Evolutionary conservation across 352 stramenopile genomes (phyloP).

Genomic region (Globisporangium alternatum): DNA sequence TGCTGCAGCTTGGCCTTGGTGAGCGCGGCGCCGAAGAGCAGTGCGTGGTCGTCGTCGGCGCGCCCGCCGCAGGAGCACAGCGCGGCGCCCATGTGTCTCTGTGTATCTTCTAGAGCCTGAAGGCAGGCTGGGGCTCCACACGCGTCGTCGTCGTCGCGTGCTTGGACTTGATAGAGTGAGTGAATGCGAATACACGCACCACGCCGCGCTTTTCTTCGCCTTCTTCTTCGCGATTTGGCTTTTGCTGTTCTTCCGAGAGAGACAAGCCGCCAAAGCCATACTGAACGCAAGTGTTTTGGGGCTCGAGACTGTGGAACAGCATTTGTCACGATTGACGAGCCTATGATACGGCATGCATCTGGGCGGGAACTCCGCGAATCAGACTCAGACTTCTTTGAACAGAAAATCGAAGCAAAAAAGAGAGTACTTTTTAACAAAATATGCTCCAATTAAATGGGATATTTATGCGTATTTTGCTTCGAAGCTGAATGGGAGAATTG

Average conservation of each 20-base stretch:
- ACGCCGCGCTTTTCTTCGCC: slow-evolving; percentile 2
- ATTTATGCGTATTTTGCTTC: too few relatives aligned
- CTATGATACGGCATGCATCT: not conserved
- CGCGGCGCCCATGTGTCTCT: slow-evolving; percentile 38
- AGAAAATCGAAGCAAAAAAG: not conserved
- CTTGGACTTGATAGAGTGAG: too few relatives aligned
- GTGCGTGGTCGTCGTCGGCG: slow-evolving; percentile 32
- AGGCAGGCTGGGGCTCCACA: not conserved
- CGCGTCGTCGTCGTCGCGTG: too few relatives aligned
- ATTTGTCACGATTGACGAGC: not conserved
- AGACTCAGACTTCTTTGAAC: not conserved
- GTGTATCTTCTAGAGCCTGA: not conserved
- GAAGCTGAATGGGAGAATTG: too few relatives aligned
- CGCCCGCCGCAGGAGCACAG: slow-evolving; percentile 47
- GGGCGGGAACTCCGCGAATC: not conserved
- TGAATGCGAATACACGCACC: not conserved
- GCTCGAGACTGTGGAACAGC: not conserved
- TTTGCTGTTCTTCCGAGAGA: slow-evolving; percentile 1
- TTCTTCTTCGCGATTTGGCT: slow-evolving; percentile 4
- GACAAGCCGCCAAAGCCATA: slow-evolving; percentile 4
- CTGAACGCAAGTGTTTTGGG: slow-evolving; percentile 1
- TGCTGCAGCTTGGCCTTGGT: slow-evolving; percentile 39
- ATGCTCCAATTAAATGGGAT: too few relatives aligned
- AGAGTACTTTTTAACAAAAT: not conserved
- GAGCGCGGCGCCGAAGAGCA: slow-evolving; percentile 16